Conservation (phyloP, 352 stramenopile species). For the Globisporangium iwayamae region DNA sequence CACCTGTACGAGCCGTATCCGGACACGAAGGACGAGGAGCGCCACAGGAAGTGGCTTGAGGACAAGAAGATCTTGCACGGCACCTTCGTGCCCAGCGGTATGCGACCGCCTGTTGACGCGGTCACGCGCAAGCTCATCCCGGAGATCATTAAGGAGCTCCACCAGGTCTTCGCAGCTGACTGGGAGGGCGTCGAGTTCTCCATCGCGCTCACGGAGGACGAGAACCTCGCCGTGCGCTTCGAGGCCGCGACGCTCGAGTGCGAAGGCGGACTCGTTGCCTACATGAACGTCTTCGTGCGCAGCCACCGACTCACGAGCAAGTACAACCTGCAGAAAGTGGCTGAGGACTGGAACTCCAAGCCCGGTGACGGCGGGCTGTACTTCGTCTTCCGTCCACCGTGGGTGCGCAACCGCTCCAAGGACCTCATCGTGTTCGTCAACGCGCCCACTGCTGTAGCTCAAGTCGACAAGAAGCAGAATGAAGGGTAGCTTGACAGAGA, state of each 20-base stretch:
- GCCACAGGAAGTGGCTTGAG: conserved; percentile 56
- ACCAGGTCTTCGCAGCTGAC: conserved; percentile 51
- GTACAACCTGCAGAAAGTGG: conserved; percentile 72
- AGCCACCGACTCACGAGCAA: conserved; percentile 64
- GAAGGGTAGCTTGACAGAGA: background rate
- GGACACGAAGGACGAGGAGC: conserved; percentile 46
- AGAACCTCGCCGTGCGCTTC: conserved; percentile 64
- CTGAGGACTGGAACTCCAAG: conserved; percentile 78
- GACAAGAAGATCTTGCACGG: conserved; percentile 74
- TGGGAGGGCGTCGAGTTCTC: conserved; percentile 59
- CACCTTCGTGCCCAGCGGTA: conserved; percentile 59
- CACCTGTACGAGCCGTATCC: conserved; percentile 70
- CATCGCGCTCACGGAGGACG: conserved; percentile 51
- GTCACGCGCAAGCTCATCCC: conserved; percentile 66
- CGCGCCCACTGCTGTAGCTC: background rate
- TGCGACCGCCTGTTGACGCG: conserved; percentile 46
- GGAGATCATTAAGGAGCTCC: conserved; percentile 70
- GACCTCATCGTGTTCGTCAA: conserved; percentile 45
- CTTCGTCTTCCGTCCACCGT: conserved; percentile 57
- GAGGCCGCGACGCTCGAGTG: conserved; percentile 40
- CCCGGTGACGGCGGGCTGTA: conserved; percentile 55
- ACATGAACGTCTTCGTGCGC: conserved; percentile 82
- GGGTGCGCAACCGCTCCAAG: conserved; percentile 60
- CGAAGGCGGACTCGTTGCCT: conserved; percentile 62
- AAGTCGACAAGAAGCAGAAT: conserved; percentile 2